phyloP scores from a whole-genome alignment of 805 yeast species.

The Monosporozyma siamensis region DNA sequence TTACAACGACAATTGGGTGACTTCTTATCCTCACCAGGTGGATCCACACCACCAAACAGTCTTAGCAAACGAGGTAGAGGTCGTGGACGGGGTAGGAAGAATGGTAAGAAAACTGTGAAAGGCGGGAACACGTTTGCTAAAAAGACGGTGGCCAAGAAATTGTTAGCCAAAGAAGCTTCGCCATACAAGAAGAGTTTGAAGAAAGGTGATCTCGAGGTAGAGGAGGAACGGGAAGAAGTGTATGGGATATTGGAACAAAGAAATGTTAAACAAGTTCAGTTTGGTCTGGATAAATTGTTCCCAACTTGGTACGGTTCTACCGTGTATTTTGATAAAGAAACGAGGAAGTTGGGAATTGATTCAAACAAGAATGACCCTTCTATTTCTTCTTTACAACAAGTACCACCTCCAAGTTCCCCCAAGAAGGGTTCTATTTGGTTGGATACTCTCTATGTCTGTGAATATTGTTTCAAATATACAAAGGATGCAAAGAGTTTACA shows the following conservation, averaged over 20 bases:
- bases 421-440: conserved; percentile 53
- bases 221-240: conserved; percentile 29
- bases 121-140: background rate
- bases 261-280: conserved; percentile 55
- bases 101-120: background rate
- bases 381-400: background rate
- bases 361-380: background rate
- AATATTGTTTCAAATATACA: conserved; percentile 76
- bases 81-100: background rate
- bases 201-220: conserved; percentile 2
- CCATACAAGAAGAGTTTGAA: too few species aligned
- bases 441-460: conserved; percentile 62
- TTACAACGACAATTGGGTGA: too few species aligned
- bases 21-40: too few species aligned
- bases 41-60: too few species aligned
- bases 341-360: conserved; percentile 8
- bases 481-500: conserved; percentile 36
- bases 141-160: background rate
- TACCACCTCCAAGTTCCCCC: too few species aligned
- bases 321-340: conserved; percentile 49
- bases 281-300: conserved; percentile 54
- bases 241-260: conserved; percentile 56
- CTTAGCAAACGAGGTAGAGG: too few species aligned
- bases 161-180: too few species aligned
- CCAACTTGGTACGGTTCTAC: conserved; percentile 85